These are phyloP conservation scores for Diaporthe batatas DNA, from an alignment of 2,329 filamentous ascomycete species.

Conservation along the genomic window DNA sequence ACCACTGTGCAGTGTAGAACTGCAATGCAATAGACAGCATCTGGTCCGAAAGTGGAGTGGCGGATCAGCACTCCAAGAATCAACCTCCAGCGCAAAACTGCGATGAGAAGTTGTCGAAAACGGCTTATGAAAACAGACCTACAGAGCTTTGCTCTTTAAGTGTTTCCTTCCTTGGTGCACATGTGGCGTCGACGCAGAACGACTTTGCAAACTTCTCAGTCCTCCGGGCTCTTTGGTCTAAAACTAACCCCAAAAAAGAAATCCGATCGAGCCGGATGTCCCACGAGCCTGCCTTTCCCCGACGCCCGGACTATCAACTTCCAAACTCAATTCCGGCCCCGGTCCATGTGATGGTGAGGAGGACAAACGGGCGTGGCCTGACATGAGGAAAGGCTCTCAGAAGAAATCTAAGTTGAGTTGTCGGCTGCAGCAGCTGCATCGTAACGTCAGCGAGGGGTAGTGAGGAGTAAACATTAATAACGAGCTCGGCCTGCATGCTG, in stretches of 20 bases:
- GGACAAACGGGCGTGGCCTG: conserved; percentile 15
- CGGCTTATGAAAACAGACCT: neutral
- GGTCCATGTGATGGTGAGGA: neutral
- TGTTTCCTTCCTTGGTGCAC: neutral
- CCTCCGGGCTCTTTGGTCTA: neutral
- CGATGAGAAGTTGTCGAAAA: neutral
- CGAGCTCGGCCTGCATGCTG: conserved; percentile 25
- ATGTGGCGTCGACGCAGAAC: neutral
- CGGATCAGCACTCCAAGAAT: neutral
- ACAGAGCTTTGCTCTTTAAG: too few species aligned
- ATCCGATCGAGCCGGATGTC: conserved; percentile 1
- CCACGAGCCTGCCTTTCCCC: neutral
- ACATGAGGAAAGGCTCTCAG: neutral
- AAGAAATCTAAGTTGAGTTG: neutral
- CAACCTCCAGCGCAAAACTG: neutral
- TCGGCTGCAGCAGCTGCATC: neutral
- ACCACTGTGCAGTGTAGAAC: neutral
- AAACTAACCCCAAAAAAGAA: neutral
- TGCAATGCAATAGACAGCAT: neutral
- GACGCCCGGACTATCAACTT: conserved; percentile 16
- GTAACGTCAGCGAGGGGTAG: conserved; percentile 23
- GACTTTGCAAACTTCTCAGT: neutral
- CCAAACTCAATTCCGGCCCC: conserved; percentile 1
- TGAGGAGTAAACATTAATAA: conserved; percentile 11
- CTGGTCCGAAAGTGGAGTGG: too few species aligned